Conservation (phyloP, 768 basidiomycete genomes). For the Russula virescens region DNA sequence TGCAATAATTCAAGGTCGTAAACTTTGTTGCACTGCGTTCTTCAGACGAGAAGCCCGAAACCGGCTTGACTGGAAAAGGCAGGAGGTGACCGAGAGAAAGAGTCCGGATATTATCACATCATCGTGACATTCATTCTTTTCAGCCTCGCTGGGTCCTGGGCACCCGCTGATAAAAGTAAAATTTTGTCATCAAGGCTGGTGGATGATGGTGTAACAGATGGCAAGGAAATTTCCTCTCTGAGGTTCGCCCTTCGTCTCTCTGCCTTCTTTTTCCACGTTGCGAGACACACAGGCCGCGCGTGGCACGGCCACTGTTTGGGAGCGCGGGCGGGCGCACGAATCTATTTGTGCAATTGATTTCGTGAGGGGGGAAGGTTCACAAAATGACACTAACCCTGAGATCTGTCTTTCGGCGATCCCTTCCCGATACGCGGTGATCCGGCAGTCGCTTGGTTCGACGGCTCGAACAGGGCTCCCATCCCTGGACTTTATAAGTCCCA, state of each 20-base stretch:
- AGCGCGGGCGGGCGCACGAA: constrained; percentile 8
- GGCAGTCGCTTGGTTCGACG: constrained; percentile 29
- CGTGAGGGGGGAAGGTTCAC: constrained; percentile 17
- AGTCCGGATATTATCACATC: constrained; percentile 15
- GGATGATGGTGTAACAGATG: neutral
- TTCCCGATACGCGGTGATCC: constrained; percentile 36
- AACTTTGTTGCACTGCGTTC: constrained; percentile 15
- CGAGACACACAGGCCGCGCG: constrained; percentile 16
- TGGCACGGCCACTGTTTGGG: constrained; percentile 20
- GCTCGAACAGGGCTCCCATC: constrained; percentile 26
- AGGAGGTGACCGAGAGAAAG: constrained; percentile 8
- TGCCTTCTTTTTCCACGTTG: constrained; percentile 13
- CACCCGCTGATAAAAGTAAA: neutral
- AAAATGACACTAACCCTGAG: constrained; percentile 24
- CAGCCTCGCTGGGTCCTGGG: constrained; percentile 8
- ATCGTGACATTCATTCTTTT: constrained; percentile 18
- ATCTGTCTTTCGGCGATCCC: constrained; percentile 28
- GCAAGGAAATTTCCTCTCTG: neutral
- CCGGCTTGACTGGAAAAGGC: constrained; percentile 15
- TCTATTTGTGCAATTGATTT: constrained; percentile 23
- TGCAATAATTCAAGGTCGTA: neutral
- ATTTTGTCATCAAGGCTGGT: neutral
- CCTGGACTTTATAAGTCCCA: constrained; percentile 26
- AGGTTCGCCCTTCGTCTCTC: neutral
- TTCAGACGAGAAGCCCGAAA: constrained; percentile 20